Base-by-base conservation (phyloP, 192 early-diverging fungal genomes). In the Cetraspora pellucida region DNA sequence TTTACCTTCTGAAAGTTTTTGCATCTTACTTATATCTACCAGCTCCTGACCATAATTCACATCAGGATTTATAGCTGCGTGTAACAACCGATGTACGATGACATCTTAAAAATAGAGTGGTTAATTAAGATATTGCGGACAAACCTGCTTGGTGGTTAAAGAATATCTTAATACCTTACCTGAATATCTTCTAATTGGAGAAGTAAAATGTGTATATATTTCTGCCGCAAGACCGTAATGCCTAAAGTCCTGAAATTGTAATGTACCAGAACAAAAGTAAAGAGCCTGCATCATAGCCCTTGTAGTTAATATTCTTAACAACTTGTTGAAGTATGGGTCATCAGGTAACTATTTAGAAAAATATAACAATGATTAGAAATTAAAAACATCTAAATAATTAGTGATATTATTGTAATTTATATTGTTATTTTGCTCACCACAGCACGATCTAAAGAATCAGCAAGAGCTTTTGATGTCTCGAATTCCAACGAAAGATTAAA, bases 121-220 rank as follows among this genome's bases (percentile, higher is more conserved):
- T 21, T 6, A 43, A 19, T 37, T 47, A 21, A 68, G 67, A 63
- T 43, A 47, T 17, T 55, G 47, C 21, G n/a, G 6, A 68, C 37
- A 31, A 59, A 13, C 21, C 14, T 58, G 43, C 43, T 45, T 10
- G 31, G 9, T 14, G 1, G 21, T 50, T 16, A 13, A 16, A 63
- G 9, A 23, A 31, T 69, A n/a, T n/a, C n/a, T n/a, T n/a, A 8
- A 46, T 76, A 1, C 8, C 78, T 78, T 82, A 86, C 87, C 88
- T 61, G 97, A 90, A 80, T 99, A 99, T 84, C 98, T 93, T 77
- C 98, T 91, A 83, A 99, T 99, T n/a, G 98, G 98, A 10, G 95
- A 96, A 2, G 98, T 99, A 75, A 99, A 99, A 79, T 99, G 98
- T 10, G 98, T 99, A 88, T 99, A 99, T 65, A 97, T 95, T 16